These are phyloP conservation scores for Fraxinus dipetala DNA, from an alignment of 305 asterid species.

Conservation along the genomic window DNA sequence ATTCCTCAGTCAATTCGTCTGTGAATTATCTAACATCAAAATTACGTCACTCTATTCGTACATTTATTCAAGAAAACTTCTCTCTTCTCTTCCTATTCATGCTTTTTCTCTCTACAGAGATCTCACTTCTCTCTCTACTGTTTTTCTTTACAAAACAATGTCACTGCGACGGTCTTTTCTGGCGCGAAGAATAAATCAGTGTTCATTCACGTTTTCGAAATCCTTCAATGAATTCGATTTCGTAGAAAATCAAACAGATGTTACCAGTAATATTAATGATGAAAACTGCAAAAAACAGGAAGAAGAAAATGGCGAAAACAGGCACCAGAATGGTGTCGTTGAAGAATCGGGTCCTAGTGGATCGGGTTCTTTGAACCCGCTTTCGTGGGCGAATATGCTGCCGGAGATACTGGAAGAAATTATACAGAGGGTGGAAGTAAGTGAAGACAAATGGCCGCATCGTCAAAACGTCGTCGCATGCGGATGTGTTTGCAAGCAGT, in stretches of 20 bases:
- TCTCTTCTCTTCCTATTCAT: constrained; percentile 9
- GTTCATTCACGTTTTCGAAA: constrained; percentile 61
- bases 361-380: constrained; percentile 31
- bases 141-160: constrained; percentile 31
- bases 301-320: constrained; percentile 24
- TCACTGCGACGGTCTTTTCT: constrained; percentile 65
- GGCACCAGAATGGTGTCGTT: constrained; percentile 32
- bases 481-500: constrained; percentile 87
- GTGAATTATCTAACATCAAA: not conserved
- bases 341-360: constrained; percentile 11
- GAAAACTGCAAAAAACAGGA: constrained; percentile 4
- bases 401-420: constrained; percentile 82
- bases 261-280: not conserved
- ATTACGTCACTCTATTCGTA: not conserved
- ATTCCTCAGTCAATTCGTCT: constrained; percentile 16
- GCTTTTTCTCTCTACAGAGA: not conserved
- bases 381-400: constrained; percentile 70
- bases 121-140: not conserved
- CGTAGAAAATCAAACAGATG: constrained; percentile 21
- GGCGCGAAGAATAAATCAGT: constrained; percentile 63
- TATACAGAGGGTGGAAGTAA: constrained; percentile 67
- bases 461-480: constrained; percentile 80
- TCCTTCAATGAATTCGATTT: constrained; percentile 44
- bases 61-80: not conserved
- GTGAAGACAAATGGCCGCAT: constrained; percentile 77